These are phyloP conservation scores for Arbutus unedo DNA, from an alignment of 148 eudicot species.

Conservation along the genomic window DNA sequence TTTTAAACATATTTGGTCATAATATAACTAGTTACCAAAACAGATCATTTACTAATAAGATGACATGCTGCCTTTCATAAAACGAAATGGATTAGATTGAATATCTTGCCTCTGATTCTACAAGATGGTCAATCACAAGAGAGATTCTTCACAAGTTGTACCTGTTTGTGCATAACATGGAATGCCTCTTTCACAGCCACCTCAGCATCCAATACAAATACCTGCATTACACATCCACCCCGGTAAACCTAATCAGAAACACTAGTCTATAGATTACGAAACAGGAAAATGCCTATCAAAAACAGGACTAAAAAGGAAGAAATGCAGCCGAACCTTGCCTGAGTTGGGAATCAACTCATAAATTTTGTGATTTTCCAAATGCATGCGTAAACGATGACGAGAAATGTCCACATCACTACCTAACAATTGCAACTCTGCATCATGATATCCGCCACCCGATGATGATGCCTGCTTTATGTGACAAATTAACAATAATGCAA, in stretches of 20 bases:
- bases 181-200: conserved; percentile 35
- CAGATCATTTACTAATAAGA: neutral
- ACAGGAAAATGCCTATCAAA: neutral
- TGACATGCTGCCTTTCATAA: neutral
- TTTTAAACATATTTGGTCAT: neutral
- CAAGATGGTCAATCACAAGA: neutral
- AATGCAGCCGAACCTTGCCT: conserved; percentile 33
- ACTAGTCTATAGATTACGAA: neutral
- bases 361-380: conserved; percentile 28
- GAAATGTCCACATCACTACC: conserved; percentile 25
- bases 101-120: neutral
- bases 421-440: conserved; percentile 21
- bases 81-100: neutral
- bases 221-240: conserved; percentile 23
- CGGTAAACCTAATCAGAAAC: conserved; percentile 1
- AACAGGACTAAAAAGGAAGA: neutral
- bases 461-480: conserved; percentile 31
- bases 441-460: conserved; percentile 16
- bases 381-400: conserved; percentile 29
- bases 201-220: conserved; percentile 30
- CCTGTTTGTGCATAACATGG: conserved; percentile 36
- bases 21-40: neutral
- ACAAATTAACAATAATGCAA: conserved; percentile 7
- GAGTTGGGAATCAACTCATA: conserved; percentile 45
- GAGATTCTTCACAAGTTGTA: conserved; percentile 8